Base-by-base conservation (phyloP, 768 basidiomycete species). In the Naematelia aurantialba region DNA sequence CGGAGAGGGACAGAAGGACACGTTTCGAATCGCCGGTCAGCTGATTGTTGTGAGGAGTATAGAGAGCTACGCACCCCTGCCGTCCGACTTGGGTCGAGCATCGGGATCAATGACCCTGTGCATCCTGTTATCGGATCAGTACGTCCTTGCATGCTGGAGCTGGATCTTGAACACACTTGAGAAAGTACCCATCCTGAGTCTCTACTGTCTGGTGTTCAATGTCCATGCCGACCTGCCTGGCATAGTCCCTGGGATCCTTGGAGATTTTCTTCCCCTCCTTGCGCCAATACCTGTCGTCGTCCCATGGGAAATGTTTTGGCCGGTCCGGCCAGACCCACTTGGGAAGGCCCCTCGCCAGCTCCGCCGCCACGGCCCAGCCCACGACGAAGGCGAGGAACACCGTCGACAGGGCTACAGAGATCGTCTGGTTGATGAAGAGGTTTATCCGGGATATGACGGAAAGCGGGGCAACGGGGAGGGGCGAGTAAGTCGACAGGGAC, bases 131-230 rank as follows among this genome's bases (percentile, higher is more conserved):
- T 27, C 26, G 22, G 4, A 25, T 39, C 34, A 39, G 8, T 60
- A 54, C 3, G 63, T 63, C 39, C 69, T 63, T 12, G 56, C 24
- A 22, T 69, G 65, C 1, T 58, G 14, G 45, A 52, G 53, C 0
- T 19, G 5, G 5, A 29, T 22, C 24, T n/a, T 50, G 45, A 12
- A 76, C 78, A 65, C 57, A 79, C 77, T 63, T 78, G 59, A 66
- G 80, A 66, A 31, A 70, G 62, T 79, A 82, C 29, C 81, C 81
- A 60, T 82, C 81, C 58, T 81, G 79, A 5, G 80, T 82, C 65
- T 80, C 79, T 26, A 81, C 77, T 44, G 71, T 73, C 67, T 80
- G 79, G 57, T 82, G 76, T 42, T 78, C 72, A 14, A 82, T 79
- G 52, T 81, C 80, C 66, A 80, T 78, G 5, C 81, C 81, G 19